Conservation (phyloP, 2,329 filamentous ascomycete species). For the Epicoccum nigrum region DNA sequence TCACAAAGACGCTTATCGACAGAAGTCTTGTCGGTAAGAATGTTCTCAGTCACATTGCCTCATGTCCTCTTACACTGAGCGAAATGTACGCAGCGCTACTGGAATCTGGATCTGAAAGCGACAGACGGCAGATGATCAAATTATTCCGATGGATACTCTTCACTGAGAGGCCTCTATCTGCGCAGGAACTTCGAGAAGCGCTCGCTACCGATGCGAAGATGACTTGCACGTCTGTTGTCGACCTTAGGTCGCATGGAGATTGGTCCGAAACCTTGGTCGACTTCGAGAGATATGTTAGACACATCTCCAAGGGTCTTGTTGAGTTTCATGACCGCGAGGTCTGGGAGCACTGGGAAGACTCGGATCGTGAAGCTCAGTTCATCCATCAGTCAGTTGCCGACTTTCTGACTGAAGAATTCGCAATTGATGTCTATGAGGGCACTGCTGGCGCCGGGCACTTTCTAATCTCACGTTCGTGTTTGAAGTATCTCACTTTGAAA, state of each 20-base stretch:
- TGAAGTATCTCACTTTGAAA: background rate
- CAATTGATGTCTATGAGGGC: background rate
- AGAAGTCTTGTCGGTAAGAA: background rate
- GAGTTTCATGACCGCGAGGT: background rate
- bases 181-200: background rate
- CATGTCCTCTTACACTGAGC: background rate
- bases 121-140: background rate
- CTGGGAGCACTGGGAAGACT: background rate
- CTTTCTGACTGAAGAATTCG: background rate
- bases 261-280: background rate
- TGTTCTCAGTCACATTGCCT: background rate
- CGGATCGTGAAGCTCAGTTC: background rate
- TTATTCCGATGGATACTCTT: background rate
- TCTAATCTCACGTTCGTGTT: background rate
- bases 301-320: background rate
- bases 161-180: background rate
- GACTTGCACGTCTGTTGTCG: background rate
- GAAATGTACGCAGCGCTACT: background rate
- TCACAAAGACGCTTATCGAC: background rate
- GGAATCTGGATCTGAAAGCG: background rate
- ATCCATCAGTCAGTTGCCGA: constrained; percentile 3
- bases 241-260: background rate
- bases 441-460: background rate
- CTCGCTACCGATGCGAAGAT: background rate
- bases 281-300: background rate